A percentile compares a stretch with the other conserved stretches of the same genome.
Evolutionary conservation across 805 yeast species (phyloP).

Genomic region (Candida morakotiae): DNA sequence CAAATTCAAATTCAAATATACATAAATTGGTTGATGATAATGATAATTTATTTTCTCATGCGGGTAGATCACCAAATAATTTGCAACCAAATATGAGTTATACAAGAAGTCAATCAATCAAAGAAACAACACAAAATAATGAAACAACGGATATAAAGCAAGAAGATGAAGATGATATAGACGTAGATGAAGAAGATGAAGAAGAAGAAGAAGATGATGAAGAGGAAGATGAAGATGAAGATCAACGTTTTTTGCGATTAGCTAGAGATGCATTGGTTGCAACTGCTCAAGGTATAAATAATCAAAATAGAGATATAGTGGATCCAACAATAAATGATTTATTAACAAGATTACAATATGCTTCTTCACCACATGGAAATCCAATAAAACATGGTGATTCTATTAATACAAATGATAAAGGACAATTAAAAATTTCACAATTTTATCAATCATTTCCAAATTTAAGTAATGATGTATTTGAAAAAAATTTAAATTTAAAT

Average conservation of each 20-base stretch:
- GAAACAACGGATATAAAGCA: background rate
- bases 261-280: slow-evolving; percentile 62
- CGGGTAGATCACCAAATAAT: background rate
- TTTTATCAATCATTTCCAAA: slow-evolving; percentile 42
- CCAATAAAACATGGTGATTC: slow-evolving; percentile 31
- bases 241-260: slow-evolving; percentile 49
- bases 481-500: background rate
- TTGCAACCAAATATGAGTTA: slow-evolving; percentile 12
- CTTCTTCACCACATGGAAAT: slow-evolving; percentile 57
- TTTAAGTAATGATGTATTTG: slow-evolving; percentile 37
- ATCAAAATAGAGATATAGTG: slow-evolving; percentile 26
- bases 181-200: background rate
- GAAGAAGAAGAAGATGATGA: background rate
- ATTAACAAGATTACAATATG: slow-evolving; percentile 56
- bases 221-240: slow-evolving; percentile 33
- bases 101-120: slow-evolving; percentile 9
- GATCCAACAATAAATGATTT: slow-evolving; percentile 64
- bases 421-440: slow-evolving; percentile 39
- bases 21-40: background rate
- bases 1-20: background rate
- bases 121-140: background rate
- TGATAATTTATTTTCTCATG: slow-evolving; percentile 1
- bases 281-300: slow-evolving; percentile 39
- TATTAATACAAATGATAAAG: slow-evolving; percentile 34
- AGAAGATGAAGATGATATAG: background rate